phyloP scores from a whole-genome alignment of 176 grass and related monocot genomes.

The Phyllostachys edulis region DNA sequence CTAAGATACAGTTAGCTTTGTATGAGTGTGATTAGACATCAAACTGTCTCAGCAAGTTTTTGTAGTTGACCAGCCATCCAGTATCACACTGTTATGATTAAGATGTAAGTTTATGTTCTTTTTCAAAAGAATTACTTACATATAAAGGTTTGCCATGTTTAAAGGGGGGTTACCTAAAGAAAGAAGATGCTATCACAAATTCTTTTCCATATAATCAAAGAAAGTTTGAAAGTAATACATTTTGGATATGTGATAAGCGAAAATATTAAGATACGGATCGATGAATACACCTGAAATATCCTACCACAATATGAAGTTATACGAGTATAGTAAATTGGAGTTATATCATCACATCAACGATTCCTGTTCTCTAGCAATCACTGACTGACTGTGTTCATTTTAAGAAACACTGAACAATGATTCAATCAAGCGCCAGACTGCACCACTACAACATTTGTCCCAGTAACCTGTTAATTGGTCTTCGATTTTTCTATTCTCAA shows the following conservation, averaged over 20 bases:
- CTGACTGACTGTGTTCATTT: background rate
- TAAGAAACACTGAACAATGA: background rate
- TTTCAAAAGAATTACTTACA: background rate
- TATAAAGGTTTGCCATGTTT: background rate
- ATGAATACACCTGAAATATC: background rate
- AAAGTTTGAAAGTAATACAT: background rate
- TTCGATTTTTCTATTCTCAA: background rate
- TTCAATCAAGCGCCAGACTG: background rate
- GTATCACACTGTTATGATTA: background rate
- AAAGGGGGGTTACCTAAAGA: background rate
- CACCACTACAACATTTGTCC: background rate
- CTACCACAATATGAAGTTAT: background rate
- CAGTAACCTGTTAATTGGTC: background rate
- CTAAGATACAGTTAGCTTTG: background rate
- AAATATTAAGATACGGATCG: background rate
- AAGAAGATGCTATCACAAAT: background rate
- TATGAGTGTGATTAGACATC: background rate
- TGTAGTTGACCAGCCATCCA: background rate
- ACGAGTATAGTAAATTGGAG: background rate
- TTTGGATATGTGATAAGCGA: background rate
- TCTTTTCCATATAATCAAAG: background rate
- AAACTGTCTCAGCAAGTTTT: background rate
- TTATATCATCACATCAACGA: background rate
- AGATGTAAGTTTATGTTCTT: background rate
- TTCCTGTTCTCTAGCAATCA: background rate